Evolutionary conservation across 2,329 filamentous ascomycete genomes (phyloP).

Genomic region (Phialemonium atrogriseum): DNA sequence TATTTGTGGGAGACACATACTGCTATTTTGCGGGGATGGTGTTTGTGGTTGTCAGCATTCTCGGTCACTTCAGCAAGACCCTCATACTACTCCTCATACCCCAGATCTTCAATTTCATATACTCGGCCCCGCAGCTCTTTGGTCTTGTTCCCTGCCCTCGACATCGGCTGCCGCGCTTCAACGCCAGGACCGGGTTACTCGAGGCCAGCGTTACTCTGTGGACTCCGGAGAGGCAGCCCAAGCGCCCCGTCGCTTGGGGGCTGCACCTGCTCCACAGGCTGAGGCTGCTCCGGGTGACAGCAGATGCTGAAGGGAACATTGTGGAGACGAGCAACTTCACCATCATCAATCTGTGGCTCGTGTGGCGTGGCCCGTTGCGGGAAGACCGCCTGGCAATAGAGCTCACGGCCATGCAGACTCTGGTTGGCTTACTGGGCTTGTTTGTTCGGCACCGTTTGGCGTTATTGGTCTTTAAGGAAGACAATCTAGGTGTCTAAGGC

Average conservation of each 20-base stretch:
- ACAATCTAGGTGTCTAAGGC: too few species aligned
- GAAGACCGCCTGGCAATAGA: slow-evolving; percentile 78
- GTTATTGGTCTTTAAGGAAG: slow-evolving; percentile 78
- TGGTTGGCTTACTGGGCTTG: slow-evolving; percentile 71
- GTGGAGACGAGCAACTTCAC: slow-evolving; percentile 84
- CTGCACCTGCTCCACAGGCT: slow-evolving; percentile 63
- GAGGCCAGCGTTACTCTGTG: slow-evolving; percentile 81
- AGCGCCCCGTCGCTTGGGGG: slow-evolving; percentile 48
- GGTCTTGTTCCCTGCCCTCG: slow-evolving; percentile 84
- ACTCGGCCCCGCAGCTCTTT: slow-evolving; percentile 88
- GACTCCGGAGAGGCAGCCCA: slow-evolving; percentile 59
- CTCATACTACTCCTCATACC: slow-evolving; percentile 83
- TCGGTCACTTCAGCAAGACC: slow-evolving; percentile 97
- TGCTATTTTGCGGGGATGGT: slow-evolving; percentile 99
- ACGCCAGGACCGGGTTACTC: slow-evolving; percentile 72
- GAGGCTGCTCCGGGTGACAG: slow-evolving; percentile 58
- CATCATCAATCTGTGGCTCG: slow-evolving; percentile 89
- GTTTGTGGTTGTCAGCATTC: slow-evolving; percentile 91
- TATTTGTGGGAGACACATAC: slow-evolving; percentile 97
- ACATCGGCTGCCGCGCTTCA: slow-evolving; percentile 85
- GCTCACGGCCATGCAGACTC: slow-evolving; percentile 69
- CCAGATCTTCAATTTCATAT: slow-evolving; percentile 94
- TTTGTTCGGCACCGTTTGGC: slow-evolving; percentile 82
- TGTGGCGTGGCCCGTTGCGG: slow-evolving; percentile 85
- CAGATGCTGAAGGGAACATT: slow-evolving; percentile 61